Base-by-base conservation (phyloP, 228 moss, liverwort and hornwort genomes). In the Sphagnum fallax region DNA sequence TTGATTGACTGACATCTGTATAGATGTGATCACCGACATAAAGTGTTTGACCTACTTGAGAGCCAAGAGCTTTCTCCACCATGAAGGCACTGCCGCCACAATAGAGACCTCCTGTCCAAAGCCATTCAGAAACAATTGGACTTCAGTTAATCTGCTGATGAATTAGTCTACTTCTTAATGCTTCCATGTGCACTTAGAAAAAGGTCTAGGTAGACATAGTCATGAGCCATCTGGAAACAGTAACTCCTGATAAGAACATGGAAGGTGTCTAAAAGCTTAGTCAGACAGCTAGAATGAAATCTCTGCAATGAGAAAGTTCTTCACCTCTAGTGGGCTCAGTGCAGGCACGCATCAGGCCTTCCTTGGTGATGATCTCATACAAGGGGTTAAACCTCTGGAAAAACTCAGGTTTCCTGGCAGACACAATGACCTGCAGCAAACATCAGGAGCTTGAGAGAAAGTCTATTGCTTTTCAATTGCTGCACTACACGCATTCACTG, bases 11-110 rank as follows among this genome's bases (percentile, higher is more conserved):
- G 67, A 93, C 91, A 83, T 93, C 93, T 69, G 93, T 93, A 67
- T 93, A 91, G 10, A 93, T 91, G 72, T 93, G 93, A 75, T 93
- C 93, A 74, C 93, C 93, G 60, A 93, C 91, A 76, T 93, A 93
- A 72, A 93, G 91, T 48, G 88, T 93, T 77, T 93, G 89, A 69
- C 89, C 91, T 61, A 90, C 93, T 80, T 93, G 89, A 75, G 91
- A 84, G 68, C 93, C 93, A 67, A 93, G 83, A 48, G 93, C 93
- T 77, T 89, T 93, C 71, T 93, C 93, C 64, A 93, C 93, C 88
- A 93, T 93, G 52, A 88, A 66, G 51, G 93, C 93, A 73, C 89
- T 91, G 63, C 93, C 93, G 71, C 93, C 93, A 80, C 89, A 93
- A 72, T 93, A 93, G 52, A 93, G 87, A 68, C 89, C 89, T 75